phyloP scores from a whole-genome alignment of 495 filamentous ascomycete genomes.

The Aspergillus indologenus region DNA sequence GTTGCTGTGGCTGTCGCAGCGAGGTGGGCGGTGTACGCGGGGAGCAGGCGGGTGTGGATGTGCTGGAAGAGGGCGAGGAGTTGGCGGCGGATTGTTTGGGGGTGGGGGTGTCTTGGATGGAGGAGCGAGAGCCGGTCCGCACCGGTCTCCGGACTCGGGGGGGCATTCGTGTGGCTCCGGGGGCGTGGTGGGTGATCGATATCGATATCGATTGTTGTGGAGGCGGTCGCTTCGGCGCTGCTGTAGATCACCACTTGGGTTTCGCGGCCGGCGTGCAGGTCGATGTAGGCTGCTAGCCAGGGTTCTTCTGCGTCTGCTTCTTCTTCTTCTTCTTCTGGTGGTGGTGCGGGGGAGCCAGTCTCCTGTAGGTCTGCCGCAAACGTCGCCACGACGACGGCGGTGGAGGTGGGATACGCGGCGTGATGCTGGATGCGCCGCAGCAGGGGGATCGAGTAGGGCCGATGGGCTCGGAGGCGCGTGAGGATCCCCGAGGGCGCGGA shows the following conservation, averaged over 20 bases:
- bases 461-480: constrained; percentile 42
- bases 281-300: constrained; percentile 54
- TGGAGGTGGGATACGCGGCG: constrained; percentile 32
- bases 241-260: constrained; percentile 61
- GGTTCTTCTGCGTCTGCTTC: constrained; percentile 9
- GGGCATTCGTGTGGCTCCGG: no score
- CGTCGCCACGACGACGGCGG: constrained; percentile 45
- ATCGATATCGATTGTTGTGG: no score
- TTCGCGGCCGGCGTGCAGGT: constrained; percentile 54
- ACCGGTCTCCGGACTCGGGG: no score
- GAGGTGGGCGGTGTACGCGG: constrained; percentile 19
- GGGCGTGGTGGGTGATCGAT: not conserved
- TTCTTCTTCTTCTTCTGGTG: constrained; percentile 9
- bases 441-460: constrained; percentile 55
- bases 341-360: constrained; percentile 8
- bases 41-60: constrained; percentile 25
- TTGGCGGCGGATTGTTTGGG: constrained; percentile 15
- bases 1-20: constrained; percentile 5
- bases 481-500: constrained; percentile 20
- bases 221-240: constrained; percentile 44
- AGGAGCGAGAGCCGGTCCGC: no score
- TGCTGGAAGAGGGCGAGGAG: constrained; percentile 29
- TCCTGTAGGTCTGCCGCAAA: constrained; percentile 19
- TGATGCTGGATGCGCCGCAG: constrained; percentile 57
- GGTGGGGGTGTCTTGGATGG: no score